Conservation (phyloP, 139 green algal species). For the Micromonas commoda region DNA sequence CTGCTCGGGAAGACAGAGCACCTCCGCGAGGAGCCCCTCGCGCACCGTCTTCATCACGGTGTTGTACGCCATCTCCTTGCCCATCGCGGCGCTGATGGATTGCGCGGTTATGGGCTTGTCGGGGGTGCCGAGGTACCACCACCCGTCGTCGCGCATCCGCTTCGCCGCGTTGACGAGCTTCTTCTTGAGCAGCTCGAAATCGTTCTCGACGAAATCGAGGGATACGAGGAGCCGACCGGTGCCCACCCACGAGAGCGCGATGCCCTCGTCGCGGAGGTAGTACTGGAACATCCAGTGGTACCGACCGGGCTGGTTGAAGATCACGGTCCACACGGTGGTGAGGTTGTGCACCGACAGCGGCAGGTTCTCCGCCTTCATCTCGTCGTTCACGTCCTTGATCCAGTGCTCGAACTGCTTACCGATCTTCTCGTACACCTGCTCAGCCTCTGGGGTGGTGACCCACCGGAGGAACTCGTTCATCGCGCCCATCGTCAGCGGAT, state of each 20-base stretch:
- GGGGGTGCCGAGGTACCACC: neutral
- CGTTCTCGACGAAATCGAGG: neutral
- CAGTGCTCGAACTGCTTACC: neutral
- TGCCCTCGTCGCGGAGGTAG: neutral
- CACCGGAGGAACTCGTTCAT: conserved; percentile 1
- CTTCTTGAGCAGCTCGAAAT: neutral
- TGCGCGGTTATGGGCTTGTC: neutral
- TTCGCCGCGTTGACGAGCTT: neutral
- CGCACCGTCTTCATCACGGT: neutral
- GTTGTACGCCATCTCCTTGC: neutral
- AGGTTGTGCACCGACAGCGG: neutral
- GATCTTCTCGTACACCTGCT: neutral
- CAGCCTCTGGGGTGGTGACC: neutral
- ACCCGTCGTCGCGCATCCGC: neutral
- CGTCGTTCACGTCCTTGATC: neutral
- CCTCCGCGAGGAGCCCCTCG: no score
- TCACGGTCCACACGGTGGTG: neutral
- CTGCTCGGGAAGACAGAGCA: no score
- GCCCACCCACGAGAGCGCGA: neutral
- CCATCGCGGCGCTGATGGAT: neutral
- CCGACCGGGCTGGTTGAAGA: neutral
- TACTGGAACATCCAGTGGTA: conserved; percentile 5
- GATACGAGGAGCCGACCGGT: neutral
- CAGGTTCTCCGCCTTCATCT: neutral
- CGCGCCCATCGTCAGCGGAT: neutral